Percentiles rank a stretch among this genome's conserved stretches.
Conservation (phyloP, 306 rosid genomes). For the Boehmeria nivea region DNA sequence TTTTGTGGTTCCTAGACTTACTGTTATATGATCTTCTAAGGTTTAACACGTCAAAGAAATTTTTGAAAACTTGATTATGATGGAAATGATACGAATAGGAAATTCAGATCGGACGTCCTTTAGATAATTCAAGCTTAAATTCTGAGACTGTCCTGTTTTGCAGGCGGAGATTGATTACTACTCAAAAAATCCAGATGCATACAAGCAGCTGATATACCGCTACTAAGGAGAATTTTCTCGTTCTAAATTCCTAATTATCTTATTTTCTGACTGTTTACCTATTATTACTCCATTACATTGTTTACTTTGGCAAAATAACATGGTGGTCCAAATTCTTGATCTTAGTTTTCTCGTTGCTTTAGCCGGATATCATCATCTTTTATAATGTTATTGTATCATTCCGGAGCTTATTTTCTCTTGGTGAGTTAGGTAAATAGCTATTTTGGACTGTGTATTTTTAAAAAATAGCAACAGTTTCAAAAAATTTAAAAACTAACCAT, state of each 20-base stretch:
- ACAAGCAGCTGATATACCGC: conserved; percentile 63
- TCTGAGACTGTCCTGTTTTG: conserved; percentile 9
- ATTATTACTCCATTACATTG: background rate
- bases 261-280: background rate
- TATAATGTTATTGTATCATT: too few species aligned
- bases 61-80: background rate
- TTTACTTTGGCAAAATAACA: too few species aligned
- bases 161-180: conserved; percentile 77
- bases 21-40: too few species aligned
- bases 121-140: background rate
- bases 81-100: background rate
- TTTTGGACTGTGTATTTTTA: too few species aligned
- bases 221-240: conserved; percentile 28
- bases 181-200: conserved; percentile 58
- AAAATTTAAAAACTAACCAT: too few species aligned
- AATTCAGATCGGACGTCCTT: background rate
- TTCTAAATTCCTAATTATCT: background rate
- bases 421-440: too few species aligned
- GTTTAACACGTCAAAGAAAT: background rate
- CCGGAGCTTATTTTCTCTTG: too few species aligned
- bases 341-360: too few species aligned
- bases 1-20: too few species aligned
- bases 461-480: too few species aligned
- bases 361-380: too few species aligned
- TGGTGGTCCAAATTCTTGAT: too few species aligned